Evolutionary conservation across 208 protist genomes (phyloP), one percentile per base, ranked within the genome.

Genomic region (Leptomonas seymouri): DNA sequence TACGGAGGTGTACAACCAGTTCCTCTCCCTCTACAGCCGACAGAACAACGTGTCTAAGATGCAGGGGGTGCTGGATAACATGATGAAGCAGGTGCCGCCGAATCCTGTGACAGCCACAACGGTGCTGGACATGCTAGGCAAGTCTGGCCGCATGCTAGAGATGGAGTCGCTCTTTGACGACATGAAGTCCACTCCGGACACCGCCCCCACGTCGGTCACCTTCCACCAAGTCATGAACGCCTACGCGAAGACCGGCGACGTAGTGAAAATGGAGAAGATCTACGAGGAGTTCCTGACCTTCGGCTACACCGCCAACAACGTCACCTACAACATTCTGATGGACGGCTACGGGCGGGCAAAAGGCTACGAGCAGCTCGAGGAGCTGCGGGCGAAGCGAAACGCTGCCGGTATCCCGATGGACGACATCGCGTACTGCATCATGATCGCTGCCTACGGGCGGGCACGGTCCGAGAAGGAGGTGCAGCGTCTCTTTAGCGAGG

Each of bases 141-240:
- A 95, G 75, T 87, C 87, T 0, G 90, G 90, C n/a, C 78, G 85
- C n/a, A 78, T 95, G 30, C 59, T 78, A 16, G 87, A 95, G 76
- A 95, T 95, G 90, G 90, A 95, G 57, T 71, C 85, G 3, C 83
- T 95, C 15, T 91, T 95, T 63, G 85, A 89, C 30, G 90, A 95
- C 66, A 95, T 95, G 90, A 93, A 93, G 72, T 44, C 67, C 0
- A 84, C 82, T 28, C 75, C 87, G 12, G 90, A 95, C 76, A 93
- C 87, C n/a, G 72, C 81, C 23, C 90, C 90, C 18, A 95, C 90
- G 12, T 87, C 87, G n/a, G 90, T 95, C 16, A 95, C 90, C 18
- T 95, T 91, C 70, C 90, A 95, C 73, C 90, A 95, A 55, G 78
- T 93, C 27, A 86, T 95, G 76, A 95, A 95, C 67, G 80, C 90